Evolutionary conservation across 352 stramenopile species (phyloP).

Genomic region (Proteromonas lacertae): DNA sequence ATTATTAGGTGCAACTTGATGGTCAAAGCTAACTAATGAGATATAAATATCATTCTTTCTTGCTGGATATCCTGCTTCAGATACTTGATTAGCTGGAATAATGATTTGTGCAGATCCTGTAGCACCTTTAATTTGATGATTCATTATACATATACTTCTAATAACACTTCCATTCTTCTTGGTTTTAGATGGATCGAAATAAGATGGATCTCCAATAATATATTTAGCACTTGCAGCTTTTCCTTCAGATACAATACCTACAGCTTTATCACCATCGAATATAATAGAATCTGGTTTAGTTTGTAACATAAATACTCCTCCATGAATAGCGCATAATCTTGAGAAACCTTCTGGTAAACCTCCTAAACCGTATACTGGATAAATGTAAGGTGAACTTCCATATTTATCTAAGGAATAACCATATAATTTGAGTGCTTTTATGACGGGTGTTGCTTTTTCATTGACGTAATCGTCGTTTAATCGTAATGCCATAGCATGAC

Average conservation of each 20-base stretch:
- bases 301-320: constrained; percentile 97
- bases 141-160: constrained; percentile 91
- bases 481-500: no score
- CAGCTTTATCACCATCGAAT: constrained; percentile 59
- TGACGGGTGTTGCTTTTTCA: no score
- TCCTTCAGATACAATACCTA: constrained; percentile 30
- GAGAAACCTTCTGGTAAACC: no score
- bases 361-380: constrained; percentile 93
- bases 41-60: constrained; percentile 94
- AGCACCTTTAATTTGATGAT: constrained; percentile 80
- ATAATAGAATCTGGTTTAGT: constrained; percentile 34
- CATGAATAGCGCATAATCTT: constrained; percentile 87
- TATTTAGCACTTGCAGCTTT: constrained; percentile 68
- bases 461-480: no score
- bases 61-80: constrained; percentile 25
- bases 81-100: constrained; percentile 46
- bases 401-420: no score
- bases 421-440: no score
- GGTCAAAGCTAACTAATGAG: constrained; percentile 57
- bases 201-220: constrained; percentile 91
- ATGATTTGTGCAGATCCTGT: constrained; percentile 89
- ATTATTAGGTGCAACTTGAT: constrained; percentile 66
- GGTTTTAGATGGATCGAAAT: constrained; percentile 70
- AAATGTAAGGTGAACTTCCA: constrained; percentile 99
- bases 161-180: constrained; percentile 64